Base-by-base conservation (phyloP, 768 basidiomycete species). In the Russula ochroleuca region DNA sequence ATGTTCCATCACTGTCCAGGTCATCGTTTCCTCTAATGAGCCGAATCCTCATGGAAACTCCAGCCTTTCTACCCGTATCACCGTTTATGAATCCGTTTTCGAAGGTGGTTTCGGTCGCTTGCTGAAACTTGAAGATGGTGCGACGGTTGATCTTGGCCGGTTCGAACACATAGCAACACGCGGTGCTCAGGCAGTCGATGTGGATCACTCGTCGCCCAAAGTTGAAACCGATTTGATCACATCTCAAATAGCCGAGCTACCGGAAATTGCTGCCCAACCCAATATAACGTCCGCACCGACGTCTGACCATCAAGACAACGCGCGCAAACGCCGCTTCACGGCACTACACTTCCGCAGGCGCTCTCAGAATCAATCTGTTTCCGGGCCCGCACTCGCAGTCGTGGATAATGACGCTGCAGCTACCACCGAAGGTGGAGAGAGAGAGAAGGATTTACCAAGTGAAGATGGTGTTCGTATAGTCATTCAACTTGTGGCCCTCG, bases 71-170 rank as follows among this genome's bases (percentile, higher is more conserved):
- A 40, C 66, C 73, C 81, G 79, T 63, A 72, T 85, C 38, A 78
- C 83, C 0, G 80, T 90, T 10, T 89, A 85, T 68, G 83, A 86
- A 63, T 76, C 79, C 17, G 79, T 87, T 49, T 83, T 87, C 13
- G 85, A 90, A 1, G 94, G 94, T 28, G 94, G 94, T 0, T 98
- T 96, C 70, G 88, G 84, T 3, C 85, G 83, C 68, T 66, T 79
- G 6, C 83, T 96, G 50, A 86, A 80, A 40, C 74, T 95, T 1
- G 89, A 90, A 50, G 85, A 92, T 57, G 89, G 86, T 11, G 88
- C 90, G 10, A 80, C 87, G 35, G 75, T 98, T 19, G 94, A 95
- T 70, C 78, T 98, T 1, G 88, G 84, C 3, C 79, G 84, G n/a
- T 90, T 88, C 64, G 88, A 90, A 61, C 75, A 81, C 51, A 31